Base-by-base conservation (phyloP, 2,329 filamentous ascomycete genomes). In the Cercospora citrullina region DNA sequence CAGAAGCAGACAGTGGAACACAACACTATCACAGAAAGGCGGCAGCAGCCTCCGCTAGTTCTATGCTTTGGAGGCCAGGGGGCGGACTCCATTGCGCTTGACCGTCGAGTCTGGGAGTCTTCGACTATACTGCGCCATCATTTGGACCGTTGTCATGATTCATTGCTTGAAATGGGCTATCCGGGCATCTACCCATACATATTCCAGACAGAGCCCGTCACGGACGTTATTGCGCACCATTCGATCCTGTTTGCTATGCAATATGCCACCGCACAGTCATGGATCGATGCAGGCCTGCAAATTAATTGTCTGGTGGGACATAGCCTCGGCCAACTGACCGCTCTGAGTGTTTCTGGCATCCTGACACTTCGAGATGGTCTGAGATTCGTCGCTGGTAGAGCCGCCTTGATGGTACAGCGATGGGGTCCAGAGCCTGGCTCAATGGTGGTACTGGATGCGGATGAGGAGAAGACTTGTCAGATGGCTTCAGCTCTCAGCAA, bases 1-100 rank as follows among this genome's bases (percentile, higher is more conserved):
- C 39, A 30, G n/a, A 63, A 51, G 18, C 60, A 51, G 28, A 48
- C 14, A 16, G 9, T 33, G 4, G 62, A 64, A n/a, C 5, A 14
- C 21, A 45, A 57, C 30, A 57, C 18, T 18, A 42, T 57, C 18
- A 64, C 12, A 2, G 62, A 64, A 30, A 16, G n/a, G 18, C 60
- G 39, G 9, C 39, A 63, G 45, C 23, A 53, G 42, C 60, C 60
- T n/a, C 60, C 60, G 5, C 48, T 64, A 26, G 51, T 57, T 9
- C 33, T 71, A 10, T 69, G 68, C 68, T 71, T 71, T 26, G 69
- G 67, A 33, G 69, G 69, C 18, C 69, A 71, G 28, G 55, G 53
- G 2, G 60, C 64, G 3, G 33, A 42, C 12, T 21, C 21, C 14
- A 33, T 71, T n/a, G 68, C 65, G 28, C 60, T 71, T 4, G 60